Base-by-base conservation (phyloP, 192 early-diverging fungal species). In the Irineochytrium annulatum region DNA sequence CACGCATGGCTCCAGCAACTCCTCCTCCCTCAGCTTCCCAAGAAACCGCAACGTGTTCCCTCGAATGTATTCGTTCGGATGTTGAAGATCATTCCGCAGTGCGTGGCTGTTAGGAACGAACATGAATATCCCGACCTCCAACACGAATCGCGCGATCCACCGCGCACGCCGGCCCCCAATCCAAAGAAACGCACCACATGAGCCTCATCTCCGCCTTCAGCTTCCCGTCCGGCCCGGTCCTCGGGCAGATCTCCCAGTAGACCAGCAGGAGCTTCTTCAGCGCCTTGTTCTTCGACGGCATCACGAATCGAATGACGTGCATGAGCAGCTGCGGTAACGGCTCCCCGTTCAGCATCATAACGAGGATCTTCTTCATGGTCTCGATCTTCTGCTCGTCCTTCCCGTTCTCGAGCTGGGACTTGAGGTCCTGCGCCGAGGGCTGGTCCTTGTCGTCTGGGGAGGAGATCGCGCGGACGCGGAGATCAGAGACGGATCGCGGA, bases 171-270 rank as follows among this genome's bases (percentile, higher is more conserved):
- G 39, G 28, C 11, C 11, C 20, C n/a, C n/a, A n/a, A 8, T 26
- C 11, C 5, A 20, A 14, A 49, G 11, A 24, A 16, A 34, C 63
- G 59, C 76, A 91, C 89, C 92, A 95, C 43, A 95, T 92, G 29
- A 98, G 83, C 63, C 96, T 91, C 74, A 96, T 93, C 54, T 80
- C 78, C 34, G 95, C 89, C 71, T 92, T 94, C 20, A 94, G 86
- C 61, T 92, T 90, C 32, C 93, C 95, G 71, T 95, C 91, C 32
- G 89, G 78, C 81, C 65, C 65, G 24, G 55, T 60, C 81, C 95
- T 95, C 26, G 96, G 91, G 63, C 92, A 94, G 34, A 99, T 91
- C 69, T 99, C 96, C 89, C 93, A 94, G 77, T 97, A 99, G 57
- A 97, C 84, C 55, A 95, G 86, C 46, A 95, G 80, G 34, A 99